These are phyloP conservation scores for Aspergillus sp. DNA, from an alignment of 2,329 filamentous ascomycete species.

Conservation along the genomic window DNA sequence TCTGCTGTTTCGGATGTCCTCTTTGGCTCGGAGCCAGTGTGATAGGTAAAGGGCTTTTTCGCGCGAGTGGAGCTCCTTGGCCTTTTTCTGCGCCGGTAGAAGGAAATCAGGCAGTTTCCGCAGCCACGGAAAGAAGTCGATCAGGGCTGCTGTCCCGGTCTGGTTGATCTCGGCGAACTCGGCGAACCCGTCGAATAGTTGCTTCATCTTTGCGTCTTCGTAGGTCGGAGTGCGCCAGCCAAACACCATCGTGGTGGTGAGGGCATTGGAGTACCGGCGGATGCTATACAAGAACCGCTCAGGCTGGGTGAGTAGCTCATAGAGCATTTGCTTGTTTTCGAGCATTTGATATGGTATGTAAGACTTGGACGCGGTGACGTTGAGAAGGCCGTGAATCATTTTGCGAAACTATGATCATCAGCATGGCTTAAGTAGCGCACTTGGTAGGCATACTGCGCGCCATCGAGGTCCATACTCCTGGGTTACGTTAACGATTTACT, in stretches of 20 bases:
- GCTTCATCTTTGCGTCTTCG: slow-evolving; percentile 43
- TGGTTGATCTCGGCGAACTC: slow-evolving; percentile 45
- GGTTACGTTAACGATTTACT: background rate
- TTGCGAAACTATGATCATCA: slow-evolving; percentile 23
- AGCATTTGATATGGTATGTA: slow-evolving; percentile 58
- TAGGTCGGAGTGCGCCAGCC: slow-evolving; percentile 45
- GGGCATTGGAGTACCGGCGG: slow-evolving; percentile 48
- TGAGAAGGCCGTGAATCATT: slow-evolving; percentile 48
- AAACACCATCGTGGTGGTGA: slow-evolving; percentile 53
- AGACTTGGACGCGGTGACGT: slow-evolving; percentile 44
- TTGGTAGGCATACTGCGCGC: background rate
- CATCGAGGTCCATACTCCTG: background rate
- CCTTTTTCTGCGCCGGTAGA: slow-evolving; percentile 37
- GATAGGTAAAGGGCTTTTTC: slow-evolving; percentile 45
- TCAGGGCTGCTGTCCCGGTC: slow-evolving; percentile 42
- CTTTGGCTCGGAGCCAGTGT: slow-evolving; percentile 45
- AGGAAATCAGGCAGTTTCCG: slow-evolving; percentile 45
- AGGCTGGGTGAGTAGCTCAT: slow-evolving; percentile 47
- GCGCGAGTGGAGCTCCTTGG: slow-evolving; percentile 42
- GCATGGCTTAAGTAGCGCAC: too few species aligned
- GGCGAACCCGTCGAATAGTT: slow-evolving; percentile 40
- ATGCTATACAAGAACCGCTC: slow-evolving; percentile 45
- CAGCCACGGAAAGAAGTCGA: slow-evolving; percentile 50
- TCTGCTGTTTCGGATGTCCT: slow-evolving; percentile 27
- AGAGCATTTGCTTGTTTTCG: slow-evolving; percentile 54